Conservation (phyloP, 2,329 filamentous ascomycete species). For the Onygenales sp. region DNA sequence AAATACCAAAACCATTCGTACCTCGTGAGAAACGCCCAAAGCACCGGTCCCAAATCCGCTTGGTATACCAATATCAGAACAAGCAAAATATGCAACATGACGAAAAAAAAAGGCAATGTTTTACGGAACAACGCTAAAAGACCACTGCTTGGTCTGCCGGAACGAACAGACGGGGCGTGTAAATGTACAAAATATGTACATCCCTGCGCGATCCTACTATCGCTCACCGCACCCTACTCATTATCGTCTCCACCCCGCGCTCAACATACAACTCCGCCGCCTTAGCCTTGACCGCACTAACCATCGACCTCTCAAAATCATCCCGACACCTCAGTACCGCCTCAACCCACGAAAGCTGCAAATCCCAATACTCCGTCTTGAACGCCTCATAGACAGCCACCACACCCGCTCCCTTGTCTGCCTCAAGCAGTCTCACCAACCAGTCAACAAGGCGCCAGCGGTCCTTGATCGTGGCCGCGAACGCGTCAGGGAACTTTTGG, state of each 20-base stretch:
- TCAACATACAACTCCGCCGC: constrained; percentile 79
- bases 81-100: too few species aligned
- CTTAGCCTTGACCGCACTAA: constrained; percentile 76
- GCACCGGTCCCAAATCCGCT: too few species aligned
- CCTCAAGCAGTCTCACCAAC: constrained; percentile 67
- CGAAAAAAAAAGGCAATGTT: too few species aligned
- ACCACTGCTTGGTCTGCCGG: too few species aligned
- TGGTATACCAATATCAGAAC: too few species aligned
- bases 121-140: too few species aligned
- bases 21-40: too few species aligned
- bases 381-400: constrained; percentile 73
- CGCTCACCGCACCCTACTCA: constrained; percentile 73
- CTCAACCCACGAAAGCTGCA: constrained; percentile 94
- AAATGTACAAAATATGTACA: too few species aligned
- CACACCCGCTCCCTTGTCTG: constrained; percentile 61
- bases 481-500: constrained; percentile 57
- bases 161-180: too few species aligned
- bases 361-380: constrained; percentile 83
- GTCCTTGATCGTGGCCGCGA: constrained; percentile 67
- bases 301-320: constrained; percentile 85
- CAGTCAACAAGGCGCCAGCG: constrained; percentile 87
- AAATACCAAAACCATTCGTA: neutral
- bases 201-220: too few species aligned
- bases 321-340: constrained; percentile 76
- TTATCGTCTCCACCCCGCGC: constrained; percentile 80